Evolutionary conservation across 2,329 filamentous ascomycete genomes (phyloP).

Genomic region (Fusarium mexicanum): DNA sequence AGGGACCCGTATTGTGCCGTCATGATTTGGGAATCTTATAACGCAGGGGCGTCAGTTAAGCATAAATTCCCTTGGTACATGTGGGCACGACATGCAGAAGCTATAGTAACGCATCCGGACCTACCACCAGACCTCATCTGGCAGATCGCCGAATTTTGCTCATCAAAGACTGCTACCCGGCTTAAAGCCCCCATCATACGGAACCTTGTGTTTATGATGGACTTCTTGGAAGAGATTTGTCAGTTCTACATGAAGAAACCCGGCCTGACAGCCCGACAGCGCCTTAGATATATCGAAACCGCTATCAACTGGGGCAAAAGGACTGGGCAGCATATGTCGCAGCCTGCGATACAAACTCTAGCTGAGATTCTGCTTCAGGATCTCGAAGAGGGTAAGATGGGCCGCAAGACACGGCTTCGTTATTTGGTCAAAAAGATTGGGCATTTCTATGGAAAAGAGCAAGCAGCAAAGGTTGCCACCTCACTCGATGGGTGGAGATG

Average conservation of each 20-base stretch:
- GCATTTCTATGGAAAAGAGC: constrained; percentile 41
- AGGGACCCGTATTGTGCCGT: constrained; percentile 5
- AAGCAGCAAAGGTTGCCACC: constrained; percentile 17
- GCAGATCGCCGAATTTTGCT: constrained; percentile 41
- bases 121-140: constrained; percentile 41
- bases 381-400: constrained; percentile 47
- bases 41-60: background rate
- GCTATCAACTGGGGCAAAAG: constrained; percentile 41
- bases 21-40: constrained; percentile 21
- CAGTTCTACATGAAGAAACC: constrained; percentile 43
- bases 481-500: constrained; percentile 39
- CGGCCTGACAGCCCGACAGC: constrained; percentile 44
- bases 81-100: constrained; percentile 47
- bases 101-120: constrained; percentile 47
- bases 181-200: background rate
- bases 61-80: constrained; percentile 46
- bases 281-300: constrained; percentile 45
- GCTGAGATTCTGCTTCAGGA: constrained; percentile 46
- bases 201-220: constrained; percentile 20
- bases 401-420: constrained; percentile 45
- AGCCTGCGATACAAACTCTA: constrained; percentile 42
- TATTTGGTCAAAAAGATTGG: constrained; percentile 44
- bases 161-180: background rate
- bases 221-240: constrained; percentile 46
- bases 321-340: constrained; percentile 38